phyloP scores from a whole-genome alignment of 2,329 filamentous ascomycete genomes.

The Pochonia chlamydosporia region DNA sequence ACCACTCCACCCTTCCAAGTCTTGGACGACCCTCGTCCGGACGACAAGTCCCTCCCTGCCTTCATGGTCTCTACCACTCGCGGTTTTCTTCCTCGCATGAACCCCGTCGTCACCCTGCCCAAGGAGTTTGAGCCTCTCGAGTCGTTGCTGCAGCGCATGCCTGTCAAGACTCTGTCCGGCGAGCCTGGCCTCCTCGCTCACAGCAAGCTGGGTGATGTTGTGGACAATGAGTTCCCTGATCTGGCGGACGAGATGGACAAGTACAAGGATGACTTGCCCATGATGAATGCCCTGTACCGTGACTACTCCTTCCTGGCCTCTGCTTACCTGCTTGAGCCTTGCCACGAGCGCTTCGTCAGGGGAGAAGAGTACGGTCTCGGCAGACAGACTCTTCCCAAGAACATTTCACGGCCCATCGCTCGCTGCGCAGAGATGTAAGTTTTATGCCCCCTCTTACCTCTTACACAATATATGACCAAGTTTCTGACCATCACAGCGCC shows the following conservation, averaged over 20 bases:
- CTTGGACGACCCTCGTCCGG: slow-evolving; percentile 55
- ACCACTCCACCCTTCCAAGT: slow-evolving; percentile 45
- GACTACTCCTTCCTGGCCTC: slow-evolving; percentile 91
- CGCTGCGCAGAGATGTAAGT: slow-evolving; percentile 81
- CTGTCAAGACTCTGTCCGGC: slow-evolving; percentile 69
- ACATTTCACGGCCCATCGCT: slow-evolving; percentile 75
- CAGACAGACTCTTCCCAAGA: slow-evolving; percentile 64
- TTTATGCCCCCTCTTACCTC: neutral
- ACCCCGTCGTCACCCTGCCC: slow-evolving; percentile 60
- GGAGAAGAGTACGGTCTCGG: slow-evolving; percentile 75
- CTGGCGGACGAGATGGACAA: slow-evolving; percentile 67
- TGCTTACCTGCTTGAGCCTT: slow-evolving; percentile 86
- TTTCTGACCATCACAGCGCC: slow-evolving; percentile 28
- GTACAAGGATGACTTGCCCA: slow-evolving; percentile 65
- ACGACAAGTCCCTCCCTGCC: slow-evolving; percentile 59
- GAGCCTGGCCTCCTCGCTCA: slow-evolving; percentile 70
- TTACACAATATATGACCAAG: neutral
- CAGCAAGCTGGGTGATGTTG: slow-evolving; percentile 67
- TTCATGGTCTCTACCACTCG: slow-evolving; percentile 75
- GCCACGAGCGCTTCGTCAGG: slow-evolving; percentile 67
- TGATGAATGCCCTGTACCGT: slow-evolving; percentile 81
- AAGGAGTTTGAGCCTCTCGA: slow-evolving; percentile 67
- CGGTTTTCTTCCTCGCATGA: slow-evolving; percentile 66
- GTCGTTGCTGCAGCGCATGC: slow-evolving; percentile 69
- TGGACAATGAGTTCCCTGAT: slow-evolving; percentile 70